phyloP scores from a whole-genome alignment of 2,329 filamentous ascomycete genomes.

The Corynespora cassiicola region DNA sequence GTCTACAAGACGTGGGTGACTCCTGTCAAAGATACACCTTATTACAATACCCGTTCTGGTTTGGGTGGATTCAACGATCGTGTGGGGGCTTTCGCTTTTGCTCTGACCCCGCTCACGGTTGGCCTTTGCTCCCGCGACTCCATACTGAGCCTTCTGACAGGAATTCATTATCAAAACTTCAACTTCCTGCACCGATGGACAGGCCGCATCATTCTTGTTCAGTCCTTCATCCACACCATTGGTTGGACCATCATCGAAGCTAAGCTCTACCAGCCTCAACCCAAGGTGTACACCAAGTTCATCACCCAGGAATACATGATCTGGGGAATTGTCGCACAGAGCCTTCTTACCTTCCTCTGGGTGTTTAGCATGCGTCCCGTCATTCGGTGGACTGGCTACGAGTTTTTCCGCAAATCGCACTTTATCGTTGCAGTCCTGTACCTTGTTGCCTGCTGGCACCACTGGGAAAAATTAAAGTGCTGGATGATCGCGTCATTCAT shows the following conservation, averaged over 20 bases:
- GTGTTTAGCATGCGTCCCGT: slow-evolving; percentile 63
- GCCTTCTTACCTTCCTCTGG: slow-evolving; percentile 66
- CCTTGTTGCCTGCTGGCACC: slow-evolving; percentile 75
- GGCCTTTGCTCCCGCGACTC: slow-evolving; percentile 70
- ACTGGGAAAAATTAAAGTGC: slow-evolving; percentile 72
- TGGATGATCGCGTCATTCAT: slow-evolving; percentile 72
- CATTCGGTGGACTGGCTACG: slow-evolving; percentile 72
- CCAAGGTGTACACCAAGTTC: slow-evolving; percentile 61
- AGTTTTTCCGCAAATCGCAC: slow-evolving; percentile 76
- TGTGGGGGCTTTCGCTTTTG: slow-evolving; percentile 72
- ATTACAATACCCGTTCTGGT: slow-evolving; percentile 68
- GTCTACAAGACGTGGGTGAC: slow-evolving; percentile 72
- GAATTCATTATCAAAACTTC: slow-evolving; percentile 74
- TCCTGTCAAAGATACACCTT: slow-evolving; percentile 63
- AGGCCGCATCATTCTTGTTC: slow-evolving; percentile 73
- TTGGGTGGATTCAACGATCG: slow-evolving; percentile 72
- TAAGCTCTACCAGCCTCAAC: slow-evolving; percentile 73
- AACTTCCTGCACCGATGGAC: slow-evolving; percentile 80
- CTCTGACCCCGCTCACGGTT: slow-evolving; percentile 72
- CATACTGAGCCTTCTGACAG: slow-evolving; percentile 70
- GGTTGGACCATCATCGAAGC: slow-evolving; percentile 72
- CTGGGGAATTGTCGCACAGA: slow-evolving; percentile 73
- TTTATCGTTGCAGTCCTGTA: slow-evolving; percentile 75
- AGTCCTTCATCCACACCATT: slow-evolving; percentile 72
- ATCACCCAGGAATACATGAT: slow-evolving; percentile 71